Evolutionary conservation across 352 stramenopile species (phyloP), one percentile per base, ranked within the genome.

Genomic region (Pythium guiyangense): DNA sequence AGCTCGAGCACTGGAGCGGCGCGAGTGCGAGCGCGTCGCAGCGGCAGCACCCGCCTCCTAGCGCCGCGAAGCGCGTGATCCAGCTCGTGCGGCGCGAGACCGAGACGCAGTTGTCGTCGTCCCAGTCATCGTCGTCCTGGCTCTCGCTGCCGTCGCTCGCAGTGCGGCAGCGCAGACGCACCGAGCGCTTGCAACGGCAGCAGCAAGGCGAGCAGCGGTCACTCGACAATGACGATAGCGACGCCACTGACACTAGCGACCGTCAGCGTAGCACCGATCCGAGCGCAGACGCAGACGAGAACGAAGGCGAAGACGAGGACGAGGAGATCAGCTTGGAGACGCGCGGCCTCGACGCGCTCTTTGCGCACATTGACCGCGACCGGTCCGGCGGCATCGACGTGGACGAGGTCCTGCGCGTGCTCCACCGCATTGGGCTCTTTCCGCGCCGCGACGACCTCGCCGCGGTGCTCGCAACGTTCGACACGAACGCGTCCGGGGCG

Each of bases 381-480:
- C 69, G 84, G 10, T 88, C 79, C 1, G 84, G 84, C 0, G 68
- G 51, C 14, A 59, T 92, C 35, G 76, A 90, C 47, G 57, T 70
- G 10, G 52, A 68, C 1, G 81, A 90, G 49, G 63, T 94, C 20
- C 73, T 89, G 66, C 43, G 50, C 6, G 79, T 88, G 25, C 62
- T 90, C 8, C 86, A 86, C 35, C 75, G 77, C 39, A 74, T 93
- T 6, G 80, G 83, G 1, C 53, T 93, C 9, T 86, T 84, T 43
- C 83, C 83, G 4, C 57, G 49, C 47, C 54, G 71, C 29, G 77
- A 88, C 45, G 75, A 74, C 31, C 62, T 91, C 20, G 54, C 51
- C 6, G 63, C 37, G 2, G 66, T 88, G 52, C 62, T 92, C 11
- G 59, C 78, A 27, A 67, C 69, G 14, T 77, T 74, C 50, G 77